These are phyloP conservation scores for Pseudogymnoascus verrucosus DNA, from an alignment of 2,329 filamentous ascomycete species.

Conservation along the genomic window DNA sequence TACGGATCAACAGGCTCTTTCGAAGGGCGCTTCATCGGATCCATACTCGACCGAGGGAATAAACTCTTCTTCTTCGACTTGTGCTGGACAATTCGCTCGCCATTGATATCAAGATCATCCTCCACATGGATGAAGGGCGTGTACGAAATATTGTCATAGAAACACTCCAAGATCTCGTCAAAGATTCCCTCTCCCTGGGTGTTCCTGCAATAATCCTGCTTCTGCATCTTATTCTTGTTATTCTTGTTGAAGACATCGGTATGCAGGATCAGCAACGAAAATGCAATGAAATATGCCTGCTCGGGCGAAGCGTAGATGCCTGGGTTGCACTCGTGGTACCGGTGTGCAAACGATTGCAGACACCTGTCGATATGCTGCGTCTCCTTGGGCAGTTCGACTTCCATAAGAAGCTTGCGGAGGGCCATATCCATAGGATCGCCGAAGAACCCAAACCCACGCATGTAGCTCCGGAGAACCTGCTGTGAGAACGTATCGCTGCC, in stretches of 20 bases:
- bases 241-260: slow-evolving; percentile 99
- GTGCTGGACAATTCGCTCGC: slow-evolving; percentile 61
- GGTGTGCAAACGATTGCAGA: slow-evolving; percentile 86
- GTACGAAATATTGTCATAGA: slow-evolving; percentile 98
- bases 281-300: slow-evolving; percentile 96
- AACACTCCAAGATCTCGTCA: slow-evolving; percentile 86
- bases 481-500: slow-evolving; percentile 76
- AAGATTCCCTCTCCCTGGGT: slow-evolving; percentile 86
- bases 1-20: slow-evolving; percentile 94
- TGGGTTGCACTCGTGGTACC: slow-evolving; percentile 97
- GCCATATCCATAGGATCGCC: slow-evolving; percentile 98
- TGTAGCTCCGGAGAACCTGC: slow-evolving; percentile 83
- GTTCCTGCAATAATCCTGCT: slow-evolving; percentile 90
- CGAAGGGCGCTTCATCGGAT: slow-evolving; percentile 54
- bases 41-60: slow-evolving; percentile 56
- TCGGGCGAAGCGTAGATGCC: slow-evolving; percentile 87
- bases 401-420: slow-evolving; percentile 89
- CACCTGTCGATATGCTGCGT: slow-evolving; percentile 97
- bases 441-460: slow-evolving; percentile 91
- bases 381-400: slow-evolving; percentile 91
- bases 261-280: slow-evolving; percentile 91
- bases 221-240: slow-evolving; percentile 99
- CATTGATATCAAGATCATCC: slow-evolving; percentile 75
- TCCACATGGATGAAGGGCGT: slow-evolving; percentile 98
- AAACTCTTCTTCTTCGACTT: slow-evolving; percentile 59